phyloP scores from a whole-genome alignment of 306 rosid genomes.

The Boehmeria nivea region DNA sequence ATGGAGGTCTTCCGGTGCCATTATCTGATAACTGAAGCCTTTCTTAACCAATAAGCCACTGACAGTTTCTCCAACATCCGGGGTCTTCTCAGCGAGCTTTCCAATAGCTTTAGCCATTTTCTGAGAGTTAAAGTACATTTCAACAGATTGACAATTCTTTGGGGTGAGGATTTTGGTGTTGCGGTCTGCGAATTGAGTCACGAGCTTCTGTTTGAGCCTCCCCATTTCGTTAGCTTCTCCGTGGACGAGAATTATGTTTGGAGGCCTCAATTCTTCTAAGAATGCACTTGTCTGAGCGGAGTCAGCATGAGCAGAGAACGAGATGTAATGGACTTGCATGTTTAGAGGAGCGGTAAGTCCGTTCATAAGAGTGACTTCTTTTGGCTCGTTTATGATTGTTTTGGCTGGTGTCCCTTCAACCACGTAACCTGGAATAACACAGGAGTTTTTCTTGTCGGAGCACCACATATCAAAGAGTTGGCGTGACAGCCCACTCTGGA shows the following conservation, averaged over 20 bases:
- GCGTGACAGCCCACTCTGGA: slow-evolving; percentile 87
- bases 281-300: slow-evolving; percentile 89
- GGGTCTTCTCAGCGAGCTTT: slow-evolving; percentile 71
- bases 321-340: slow-evolving; percentile 92
- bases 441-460: slow-evolving; percentile 80
- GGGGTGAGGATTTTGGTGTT: slow-evolving; percentile 83
- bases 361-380: slow-evolving; percentile 88
- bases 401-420: slow-evolving; percentile 93
- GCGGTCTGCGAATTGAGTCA: slow-evolving; percentile 69
- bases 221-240: slow-evolving; percentile 98
- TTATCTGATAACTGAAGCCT: slow-evolving; percentile 89
- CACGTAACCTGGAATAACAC: slow-evolving; percentile 78
- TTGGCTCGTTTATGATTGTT: slow-evolving; percentile 83
- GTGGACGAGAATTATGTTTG: slow-evolving; percentile 90
- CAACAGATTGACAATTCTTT: slow-evolving; percentile 85
- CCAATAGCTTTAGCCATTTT: slow-evolving; percentile 94
- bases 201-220: slow-evolving; percentile 88
- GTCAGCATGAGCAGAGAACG: slow-evolving; percentile 97
- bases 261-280: slow-evolving; percentile 88
- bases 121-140: slow-evolving; percentile 89
- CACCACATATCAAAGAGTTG: slow-evolving; percentile 94
- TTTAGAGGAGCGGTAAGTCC: slow-evolving; percentile 84
- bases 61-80: slow-evolving; percentile 62
- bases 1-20: slow-evolving; percentile 92
- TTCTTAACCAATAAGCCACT: slow-evolving; percentile 82